Evolutionary conservation across 2,329 filamentous ascomycete species (phyloP).

Genomic region (Ascochyta rabiei): DNA sequence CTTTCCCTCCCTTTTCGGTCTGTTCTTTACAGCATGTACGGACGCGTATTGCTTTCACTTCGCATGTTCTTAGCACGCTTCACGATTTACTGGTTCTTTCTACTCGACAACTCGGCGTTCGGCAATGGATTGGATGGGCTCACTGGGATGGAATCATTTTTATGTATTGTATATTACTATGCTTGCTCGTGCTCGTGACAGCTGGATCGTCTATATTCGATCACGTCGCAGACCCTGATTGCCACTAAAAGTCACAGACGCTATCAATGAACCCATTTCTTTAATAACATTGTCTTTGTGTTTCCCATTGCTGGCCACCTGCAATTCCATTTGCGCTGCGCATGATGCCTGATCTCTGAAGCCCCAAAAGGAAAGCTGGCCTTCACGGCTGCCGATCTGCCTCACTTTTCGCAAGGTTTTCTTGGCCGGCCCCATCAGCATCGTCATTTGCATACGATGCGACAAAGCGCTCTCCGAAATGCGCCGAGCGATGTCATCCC

Average conservation of each 20-base stretch:
- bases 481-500: slow-evolving; percentile 4
- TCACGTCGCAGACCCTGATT: slow-evolving; percentile 37
- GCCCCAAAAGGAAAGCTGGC: neutral
- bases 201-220: slow-evolving; percentile 43
- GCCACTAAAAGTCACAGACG: slow-evolving; percentile 18
- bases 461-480: slow-evolving; percentile 8
- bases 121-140: slow-evolving; percentile 38
- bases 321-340: neutral
- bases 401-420: slow-evolving; percentile 14
- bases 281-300: neutral
- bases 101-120: slow-evolving; percentile 42
- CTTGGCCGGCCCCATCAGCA: slow-evolving; percentile 15
- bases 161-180: slow-evolving; percentile 42
- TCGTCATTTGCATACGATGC: slow-evolving; percentile 13
- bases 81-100: slow-evolving; percentile 34
- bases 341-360: neutral
- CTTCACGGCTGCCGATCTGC: slow-evolving; percentile 14
- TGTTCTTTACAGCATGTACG: slow-evolving; percentile 26
- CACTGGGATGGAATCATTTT: slow-evolving; percentile 34
- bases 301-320: neutral
- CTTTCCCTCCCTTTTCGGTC: slow-evolving; percentile 23
- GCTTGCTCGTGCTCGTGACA: slow-evolving; percentile 38
- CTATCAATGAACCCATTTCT: slow-evolving; percentile 8
- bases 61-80: slow-evolving; percentile 30
- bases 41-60: slow-evolving; percentile 31